Conservation (phyloP, 2,329 filamentous ascomycete genomes). For the Aspergillus melleus region DNA sequence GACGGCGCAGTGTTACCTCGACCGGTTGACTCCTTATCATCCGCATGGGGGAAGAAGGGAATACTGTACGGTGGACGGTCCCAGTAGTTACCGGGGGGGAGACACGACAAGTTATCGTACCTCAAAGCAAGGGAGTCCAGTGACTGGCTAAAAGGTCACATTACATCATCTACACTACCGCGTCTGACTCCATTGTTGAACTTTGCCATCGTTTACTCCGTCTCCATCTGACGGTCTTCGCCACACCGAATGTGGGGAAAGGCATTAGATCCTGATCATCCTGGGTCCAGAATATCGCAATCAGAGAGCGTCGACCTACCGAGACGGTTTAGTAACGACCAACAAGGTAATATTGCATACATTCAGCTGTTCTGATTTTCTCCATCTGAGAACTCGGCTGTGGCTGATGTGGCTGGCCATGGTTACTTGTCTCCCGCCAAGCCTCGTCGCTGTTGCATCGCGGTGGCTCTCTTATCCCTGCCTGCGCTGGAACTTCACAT, state of each 20-base stretch:
- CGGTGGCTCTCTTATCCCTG: constrained; percentile 1
- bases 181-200: not conserved
- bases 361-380: not conserved
- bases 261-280: not conserved
- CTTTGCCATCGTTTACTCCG: not conserved
- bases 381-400: constrained; percentile 6
- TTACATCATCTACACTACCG: not conserved
- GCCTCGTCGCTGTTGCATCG: not conserved
- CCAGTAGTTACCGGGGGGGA: not conserved
- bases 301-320: not conserved
- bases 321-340: too few relatives aligned
- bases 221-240: not conserved
- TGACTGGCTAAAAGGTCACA: not conserved
- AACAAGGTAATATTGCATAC: not conserved
- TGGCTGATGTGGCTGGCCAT: constrained; percentile 19
- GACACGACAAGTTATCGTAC: not conserved
- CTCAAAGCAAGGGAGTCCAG: constrained; percentile 3
- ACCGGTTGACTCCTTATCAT: not conserved
- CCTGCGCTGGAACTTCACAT: not conserved
- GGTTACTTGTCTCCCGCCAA: not conserved
- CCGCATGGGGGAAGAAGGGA: not conserved
- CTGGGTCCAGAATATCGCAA: not conserved
- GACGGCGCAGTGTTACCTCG: constrained; percentile 1
- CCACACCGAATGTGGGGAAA: not conserved
- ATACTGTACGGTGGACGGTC: not conserved